Evolutionary conservation across 1,284 basidiomycete species (phyloP).

Genomic region (Ustilago vetiveriae): DNA sequence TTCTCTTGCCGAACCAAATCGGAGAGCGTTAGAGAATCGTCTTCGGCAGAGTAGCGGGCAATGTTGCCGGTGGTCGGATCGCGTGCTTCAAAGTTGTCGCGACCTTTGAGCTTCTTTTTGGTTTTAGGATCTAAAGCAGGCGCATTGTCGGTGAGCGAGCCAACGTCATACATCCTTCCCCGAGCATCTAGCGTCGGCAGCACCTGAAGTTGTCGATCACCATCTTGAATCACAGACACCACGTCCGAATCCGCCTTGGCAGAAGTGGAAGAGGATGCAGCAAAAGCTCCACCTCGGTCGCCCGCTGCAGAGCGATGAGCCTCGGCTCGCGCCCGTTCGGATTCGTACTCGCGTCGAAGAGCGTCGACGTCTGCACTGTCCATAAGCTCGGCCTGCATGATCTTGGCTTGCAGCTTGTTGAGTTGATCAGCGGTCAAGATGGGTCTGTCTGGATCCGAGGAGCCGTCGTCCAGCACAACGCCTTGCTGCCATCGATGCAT

Average conservation of each 20-base stretch:
- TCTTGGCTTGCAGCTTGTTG: conserved; percentile 91
- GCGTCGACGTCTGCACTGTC: conserved; percentile 76
- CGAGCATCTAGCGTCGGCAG: conserved; percentile 87
- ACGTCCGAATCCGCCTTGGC: too few relatives aligned
- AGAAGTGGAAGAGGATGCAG: conserved; percentile 3
- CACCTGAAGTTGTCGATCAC: conserved; percentile 74
- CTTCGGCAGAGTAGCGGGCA: too few relatives aligned
- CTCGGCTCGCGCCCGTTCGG: conserved; percentile 71
- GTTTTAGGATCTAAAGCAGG: conserved; percentile 50
- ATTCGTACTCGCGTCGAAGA: conserved; percentile 85
- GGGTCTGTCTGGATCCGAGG: conserved; percentile 23
- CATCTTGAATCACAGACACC: conserved; percentile 15
- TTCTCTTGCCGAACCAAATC: conserved; percentile 93
- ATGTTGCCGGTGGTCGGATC: conserved; percentile 76
- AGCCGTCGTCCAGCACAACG: conserved; percentile 16
- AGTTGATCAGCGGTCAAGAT: conserved; percentile 72
- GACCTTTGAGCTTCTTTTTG: conserved; percentile 73
- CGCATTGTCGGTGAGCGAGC: conserved; percentile 71
- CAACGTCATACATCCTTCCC: conserved; percentile 90
- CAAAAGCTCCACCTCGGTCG: conserved; percentile 54
- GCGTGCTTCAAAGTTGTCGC: conserved; percentile 78
- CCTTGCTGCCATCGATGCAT: conserved; percentile 2
- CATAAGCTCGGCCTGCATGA: conserved; percentile 88
- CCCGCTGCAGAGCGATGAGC: conserved; percentile 54
- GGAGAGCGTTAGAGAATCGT: conserved; percentile 83